These are phyloP conservation scores for Hyaloscypha finlandica DNA, from an alignment of 495 filamentous ascomycete species.

Conservation along the genomic window DNA sequence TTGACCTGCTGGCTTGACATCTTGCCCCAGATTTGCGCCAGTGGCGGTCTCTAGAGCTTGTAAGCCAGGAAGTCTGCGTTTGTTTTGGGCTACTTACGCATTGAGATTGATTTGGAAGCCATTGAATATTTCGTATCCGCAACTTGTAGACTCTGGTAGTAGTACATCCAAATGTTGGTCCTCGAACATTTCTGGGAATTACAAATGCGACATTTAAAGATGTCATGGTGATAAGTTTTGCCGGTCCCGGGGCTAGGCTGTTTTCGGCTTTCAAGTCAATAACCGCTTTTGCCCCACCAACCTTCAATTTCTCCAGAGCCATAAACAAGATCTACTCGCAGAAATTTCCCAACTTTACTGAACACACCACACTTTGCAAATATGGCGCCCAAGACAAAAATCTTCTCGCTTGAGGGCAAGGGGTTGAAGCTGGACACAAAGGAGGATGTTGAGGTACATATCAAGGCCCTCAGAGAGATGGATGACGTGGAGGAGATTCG, in stretches of 20 bases:
- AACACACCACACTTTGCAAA: conserved; percentile 20
- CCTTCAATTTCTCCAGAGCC: not conserved
- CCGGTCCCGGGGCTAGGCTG: conserved; percentile 13
- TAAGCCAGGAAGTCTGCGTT: conserved; percentile 1
- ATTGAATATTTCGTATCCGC: conserved; percentile 26
- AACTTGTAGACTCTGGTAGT: conserved; percentile 13
- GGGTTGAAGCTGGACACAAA: conserved; percentile 88
- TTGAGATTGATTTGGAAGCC: conserved; percentile 26
- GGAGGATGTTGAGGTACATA: conserved; percentile 82
- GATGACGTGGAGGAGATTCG: conserved; percentile 79
- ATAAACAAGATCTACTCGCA: not conserved
- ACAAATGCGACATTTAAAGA: conserved; percentile 1
- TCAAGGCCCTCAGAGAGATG: conserved; percentile 69
- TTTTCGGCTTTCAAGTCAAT: conserved; percentile 18
- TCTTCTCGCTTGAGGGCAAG: conserved; percentile 85
- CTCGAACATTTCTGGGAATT: not conserved
- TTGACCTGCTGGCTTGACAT: conserved; percentile 26
- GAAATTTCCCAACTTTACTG: conserved; percentile 11
- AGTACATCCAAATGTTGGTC: conserved; percentile 14
- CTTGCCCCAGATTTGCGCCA: conserved; percentile 25
- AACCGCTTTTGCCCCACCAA: conserved; percentile 8
- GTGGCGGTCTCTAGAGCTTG: conserved; percentile 25
- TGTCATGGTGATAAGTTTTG: conserved; percentile 10
- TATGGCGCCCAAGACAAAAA: conserved; percentile 43
- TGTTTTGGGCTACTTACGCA: conserved; percentile 25